Evolutionary conservation across 352 stramenopile species (phyloP).

Genomic region (Pythium brachiatum): DNA sequence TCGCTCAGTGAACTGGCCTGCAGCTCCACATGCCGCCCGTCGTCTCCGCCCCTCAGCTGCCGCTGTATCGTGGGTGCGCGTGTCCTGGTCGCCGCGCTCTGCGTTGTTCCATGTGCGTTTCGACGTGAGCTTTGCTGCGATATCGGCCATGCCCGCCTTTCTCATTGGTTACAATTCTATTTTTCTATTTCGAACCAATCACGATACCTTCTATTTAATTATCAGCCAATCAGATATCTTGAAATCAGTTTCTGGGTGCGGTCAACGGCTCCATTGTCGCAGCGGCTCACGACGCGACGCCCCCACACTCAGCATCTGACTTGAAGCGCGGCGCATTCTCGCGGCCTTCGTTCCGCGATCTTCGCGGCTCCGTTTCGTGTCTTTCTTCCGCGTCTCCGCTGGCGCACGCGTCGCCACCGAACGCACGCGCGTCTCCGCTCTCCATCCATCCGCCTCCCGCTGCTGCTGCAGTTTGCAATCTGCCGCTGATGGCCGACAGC

Average conservation of each 20-base stretch:
- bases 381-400: background rate
- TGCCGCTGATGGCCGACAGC: constrained; percentile 2
- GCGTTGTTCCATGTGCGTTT: constrained; percentile 1
- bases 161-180: background rate
- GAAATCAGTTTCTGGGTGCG: background rate
- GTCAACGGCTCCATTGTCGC: background rate
- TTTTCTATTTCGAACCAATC: background rate
- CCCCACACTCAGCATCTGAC: background rate
- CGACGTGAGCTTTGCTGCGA: background rate
- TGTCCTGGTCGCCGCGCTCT: background rate
- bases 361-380: background rate
- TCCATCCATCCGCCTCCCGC: background rate
- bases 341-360: background rate
- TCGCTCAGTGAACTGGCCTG: background rate
- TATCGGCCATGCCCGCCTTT: background rate
- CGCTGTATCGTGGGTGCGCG: background rate
- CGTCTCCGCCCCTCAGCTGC: background rate
- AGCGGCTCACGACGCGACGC: background rate
- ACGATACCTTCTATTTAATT: background rate
- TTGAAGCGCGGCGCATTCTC: background rate
- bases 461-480: background rate
- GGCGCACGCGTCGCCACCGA: background rate
- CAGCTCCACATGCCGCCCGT: background rate
- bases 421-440: constrained; percentile 5
- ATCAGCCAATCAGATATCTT: background rate